Evolutionary conservation across 257 asterid species (phyloP).

Genomic region (Paulownia fortunei): DNA sequence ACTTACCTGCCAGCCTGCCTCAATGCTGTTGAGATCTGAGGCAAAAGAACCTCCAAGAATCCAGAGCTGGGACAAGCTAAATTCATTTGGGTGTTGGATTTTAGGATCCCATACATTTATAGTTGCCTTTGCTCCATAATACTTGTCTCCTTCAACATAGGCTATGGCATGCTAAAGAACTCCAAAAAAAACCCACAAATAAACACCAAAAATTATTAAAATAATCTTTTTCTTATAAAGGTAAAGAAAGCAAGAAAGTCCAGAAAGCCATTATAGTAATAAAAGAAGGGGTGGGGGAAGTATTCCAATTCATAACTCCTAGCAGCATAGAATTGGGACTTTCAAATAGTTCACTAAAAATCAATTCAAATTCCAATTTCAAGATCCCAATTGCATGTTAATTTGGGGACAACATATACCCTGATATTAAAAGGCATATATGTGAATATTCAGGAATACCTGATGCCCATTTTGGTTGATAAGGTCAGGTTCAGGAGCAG

Average conservation of each 20-base stretch:
- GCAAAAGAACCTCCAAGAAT: conserved; percentile 81
- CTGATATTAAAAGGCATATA: no score
- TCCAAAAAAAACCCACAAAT: conserved; percentile 46
- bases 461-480: conserved; percentile 78
- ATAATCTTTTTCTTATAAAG: conserved; percentile 28
- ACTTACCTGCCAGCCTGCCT: conserved; percentile 92
- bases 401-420: background rate
- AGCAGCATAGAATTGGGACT: no score
- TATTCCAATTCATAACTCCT: conserved; percentile 12
- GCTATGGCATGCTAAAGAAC: conserved; percentile 86
- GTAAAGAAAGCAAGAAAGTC: background rate
- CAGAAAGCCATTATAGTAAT: conserved; percentile 4
- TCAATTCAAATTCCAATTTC: background rate
- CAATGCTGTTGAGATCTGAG: conserved; percentile 83
- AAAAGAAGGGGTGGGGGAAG: conserved; percentile 30
- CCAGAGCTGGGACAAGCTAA: conserved; percentile 90
- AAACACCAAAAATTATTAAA: conserved; percentile 29
- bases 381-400: background rate
- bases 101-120: conserved; percentile 89
- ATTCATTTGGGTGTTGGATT: conserved; percentile 79
- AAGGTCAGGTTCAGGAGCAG: conserved; percentile 63
- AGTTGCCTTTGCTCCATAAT: conserved; percentile 89
- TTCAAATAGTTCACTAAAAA: conserved; percentile 6
- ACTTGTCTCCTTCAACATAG: conserved; percentile 72
- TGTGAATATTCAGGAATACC: no score